phyloP scores from a whole-genome alignment of 2,329 filamentous ascomycete species.

The Ophiostoma fasciatum region DNA sequence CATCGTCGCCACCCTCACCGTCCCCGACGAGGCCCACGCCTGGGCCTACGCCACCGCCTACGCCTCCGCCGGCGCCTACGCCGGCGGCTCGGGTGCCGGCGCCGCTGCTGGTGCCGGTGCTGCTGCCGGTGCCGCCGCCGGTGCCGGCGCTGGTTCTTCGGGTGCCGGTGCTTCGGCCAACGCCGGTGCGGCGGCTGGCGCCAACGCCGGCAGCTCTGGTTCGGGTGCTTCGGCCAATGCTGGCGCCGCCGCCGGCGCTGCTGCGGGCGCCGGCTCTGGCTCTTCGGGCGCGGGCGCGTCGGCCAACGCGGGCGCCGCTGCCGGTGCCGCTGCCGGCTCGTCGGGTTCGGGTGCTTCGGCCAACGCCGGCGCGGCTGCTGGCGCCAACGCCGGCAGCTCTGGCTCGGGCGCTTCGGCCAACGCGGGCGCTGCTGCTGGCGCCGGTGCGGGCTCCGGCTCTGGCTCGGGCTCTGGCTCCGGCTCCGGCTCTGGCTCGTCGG shows the following conservation, averaged over 20 bases:
- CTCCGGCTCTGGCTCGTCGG: not conserved
- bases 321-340: not conserved
- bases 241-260: too few relatives aligned
- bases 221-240: too few relatives aligned
- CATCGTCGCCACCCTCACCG: conserved; percentile 9
- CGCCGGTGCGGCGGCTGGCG: not conserved
- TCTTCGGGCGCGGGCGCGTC: not conserved
- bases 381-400: not conserved
- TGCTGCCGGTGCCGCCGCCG: too few relatives aligned
- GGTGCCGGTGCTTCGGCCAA: not conserved
- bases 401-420: not conserved
- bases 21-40: conserved; percentile 3
- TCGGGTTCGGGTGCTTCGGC: not conserved
- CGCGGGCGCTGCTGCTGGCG: not conserved
- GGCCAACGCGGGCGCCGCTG: not conserved
- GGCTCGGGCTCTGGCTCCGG: not conserved
- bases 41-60: not conserved
- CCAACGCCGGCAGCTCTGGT: too few relatives aligned
- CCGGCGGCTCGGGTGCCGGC: too few relatives aligned
- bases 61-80: too few relatives aligned
- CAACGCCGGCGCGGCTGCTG: not conserved
- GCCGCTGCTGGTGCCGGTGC: too few relatives aligned
- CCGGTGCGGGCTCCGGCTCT: not conserved
- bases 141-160: too few relatives aligned
- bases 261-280: too few relatives aligned